These are phyloP conservation scores for Boletellus dicymbophilus DNA, from an alignment of 1,284 basidiomycete genomes.

Conservation along the genomic window DNA sequence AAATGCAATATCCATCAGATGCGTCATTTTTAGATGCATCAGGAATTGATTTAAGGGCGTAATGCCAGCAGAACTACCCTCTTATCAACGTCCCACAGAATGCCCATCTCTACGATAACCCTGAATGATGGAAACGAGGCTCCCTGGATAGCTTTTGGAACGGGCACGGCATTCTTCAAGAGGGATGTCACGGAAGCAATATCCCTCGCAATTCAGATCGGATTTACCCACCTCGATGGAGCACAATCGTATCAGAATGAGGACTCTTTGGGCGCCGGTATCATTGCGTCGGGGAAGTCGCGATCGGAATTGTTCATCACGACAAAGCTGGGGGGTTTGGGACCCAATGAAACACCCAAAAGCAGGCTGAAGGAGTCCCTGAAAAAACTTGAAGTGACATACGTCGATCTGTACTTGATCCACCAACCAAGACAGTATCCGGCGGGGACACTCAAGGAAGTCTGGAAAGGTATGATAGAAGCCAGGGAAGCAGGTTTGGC, in stretches of 20 bases:
- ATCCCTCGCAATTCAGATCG: constrained; percentile 54
- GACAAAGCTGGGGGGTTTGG: constrained; percentile 54
- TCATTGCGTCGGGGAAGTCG: constrained; percentile 53
- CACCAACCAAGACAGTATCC: constrained; percentile 50
- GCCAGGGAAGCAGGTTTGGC: constrained; percentile 67
- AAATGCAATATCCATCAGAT: too few species aligned
- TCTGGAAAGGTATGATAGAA: constrained; percentile 77
- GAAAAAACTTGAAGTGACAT: constrained; percentile 59
- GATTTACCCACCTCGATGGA: constrained; percentile 72
- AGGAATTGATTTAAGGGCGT: too few species aligned
- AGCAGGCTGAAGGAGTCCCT: constrained; percentile 55
- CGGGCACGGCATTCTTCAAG: constrained; percentile 58
- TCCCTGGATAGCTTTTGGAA: constrained; percentile 72
- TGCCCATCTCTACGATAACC: constrained; percentile 42
- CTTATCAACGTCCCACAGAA: constrained; percentile 22
- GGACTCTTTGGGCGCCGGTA: constrained; percentile 52
- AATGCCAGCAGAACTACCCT: too few species aligned
- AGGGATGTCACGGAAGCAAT: constrained; percentile 55
- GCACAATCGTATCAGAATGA: constrained; percentile 76
- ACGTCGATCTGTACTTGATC: constrained; percentile 80
- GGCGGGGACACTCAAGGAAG: constrained; percentile 47
- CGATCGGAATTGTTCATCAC: too few species aligned
- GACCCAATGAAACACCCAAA: constrained; percentile 45
- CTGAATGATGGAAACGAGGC: constrained; percentile 61
- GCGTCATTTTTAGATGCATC: too few species aligned